Evolutionary conservation across 768 basidiomycete genomes (phyloP), one percentile per base, ranked within the genome.

Genomic region (Trametopsis cervina): DNA sequence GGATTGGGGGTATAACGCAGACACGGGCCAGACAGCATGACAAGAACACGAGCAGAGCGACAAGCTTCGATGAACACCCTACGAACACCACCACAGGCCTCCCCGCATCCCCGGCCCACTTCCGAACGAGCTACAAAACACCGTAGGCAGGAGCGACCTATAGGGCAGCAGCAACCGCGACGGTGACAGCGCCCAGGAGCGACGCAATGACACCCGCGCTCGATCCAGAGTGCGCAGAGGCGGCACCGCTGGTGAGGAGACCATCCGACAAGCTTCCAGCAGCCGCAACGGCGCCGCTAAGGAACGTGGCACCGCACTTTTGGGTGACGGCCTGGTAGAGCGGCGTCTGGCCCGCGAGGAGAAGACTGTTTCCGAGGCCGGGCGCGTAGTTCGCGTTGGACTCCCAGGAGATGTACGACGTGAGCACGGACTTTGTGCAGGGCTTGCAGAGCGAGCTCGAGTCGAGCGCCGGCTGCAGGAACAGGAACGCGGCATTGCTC

Each of bases 401-500:
- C 68, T 93, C 88, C 65, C 78, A 94, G 48, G 69, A 65, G 65
- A 89, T 81, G 75, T 89, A 99, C 7, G 80, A 55, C 1, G 80
- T 77, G 55, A 98, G 61, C 61, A 93, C 69, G 53, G 75, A 76
- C 62, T 85, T 79, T 11, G 89, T 81, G 81, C 95, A 98, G 12
- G 81, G 56, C 2, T 75, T 81, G 81, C 95, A 97, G 38, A 96
- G 82, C 20, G 65, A 44, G 22, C 64, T 56, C n/a, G 70, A 63
- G 22, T 74, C 29, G 60, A 77, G 66, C 51, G 57, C 52, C 39
- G 85, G 70, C 23, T 73, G 62, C 60, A 88, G 75, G 81, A 87
- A 81, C 55, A 97, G 71, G 85, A 89, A 96, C 27, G 79, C 70
- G 46, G 96, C 65, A 72, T 85, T 89, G 60, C 75, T 76, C 40